Base-by-base conservation (phyloP, 108 stramenopile genomes). In the Schizochytrium sp. region DNA sequence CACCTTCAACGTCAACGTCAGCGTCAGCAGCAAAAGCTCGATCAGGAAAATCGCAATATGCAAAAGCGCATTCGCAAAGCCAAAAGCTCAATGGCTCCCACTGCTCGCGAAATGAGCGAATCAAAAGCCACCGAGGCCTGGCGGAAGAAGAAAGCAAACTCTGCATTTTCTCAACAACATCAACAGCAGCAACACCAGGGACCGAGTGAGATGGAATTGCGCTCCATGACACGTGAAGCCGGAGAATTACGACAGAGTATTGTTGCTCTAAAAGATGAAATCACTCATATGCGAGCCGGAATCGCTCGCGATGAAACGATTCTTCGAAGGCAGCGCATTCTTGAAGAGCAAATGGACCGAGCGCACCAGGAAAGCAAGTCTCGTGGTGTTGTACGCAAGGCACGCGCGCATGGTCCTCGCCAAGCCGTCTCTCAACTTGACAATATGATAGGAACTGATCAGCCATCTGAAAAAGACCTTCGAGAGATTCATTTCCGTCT, bases 331-430 rank as follows among this genome's bases (percentile, higher is more conserved):
- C 12, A 69, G 28, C 12, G 28, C 42, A 12, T 69, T 3, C 28
- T 69, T 8, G 64, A 7, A 44, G 42, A 69, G 44, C 42, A 69
- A 44, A 69, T 69, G 64, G 64, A 69, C 64, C 64, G 64, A 8
- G 64, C 64, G 12, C 64, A 69, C 28, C 64, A 69, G 5, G 64
- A 69, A 15, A 69, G 64, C 64, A 69, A 69, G 64, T 69, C 64
- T 15, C 64, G 64, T 44, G 64, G 44, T 7, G 64, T 44, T 8
- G 64, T 69, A 44, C 64, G 64, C 64, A 69, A 69, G 28, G 64
- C 44, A 7, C 64, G 64, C 28, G 64, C 64, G 10, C 64, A 44
- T 8, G 44, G 5, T 69, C 19, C 8, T 44, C 42, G 2, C 64
- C 12, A 2, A 15, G 28, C 2, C 42, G 64, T 8, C 0, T 2